Conservation (phyloP, 2,329 filamentous ascomycete genomes). For the Aureobasidium mangrovei region DNA sequence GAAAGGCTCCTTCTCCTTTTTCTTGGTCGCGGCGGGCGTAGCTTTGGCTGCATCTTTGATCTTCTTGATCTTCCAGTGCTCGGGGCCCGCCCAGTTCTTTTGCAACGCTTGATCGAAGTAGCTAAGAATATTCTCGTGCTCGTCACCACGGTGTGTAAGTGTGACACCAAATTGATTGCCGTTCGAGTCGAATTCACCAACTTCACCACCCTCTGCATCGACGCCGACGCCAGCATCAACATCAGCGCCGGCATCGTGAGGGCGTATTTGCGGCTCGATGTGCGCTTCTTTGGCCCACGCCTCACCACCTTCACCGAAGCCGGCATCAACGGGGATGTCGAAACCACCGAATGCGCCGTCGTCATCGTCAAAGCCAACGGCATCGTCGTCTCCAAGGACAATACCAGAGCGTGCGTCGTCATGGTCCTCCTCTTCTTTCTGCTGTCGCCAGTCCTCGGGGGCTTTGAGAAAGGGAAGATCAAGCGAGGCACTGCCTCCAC, state of each 20-base stretch:
- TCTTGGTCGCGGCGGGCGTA: conserved; percentile 48
- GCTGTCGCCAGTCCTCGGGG: conserved; percentile 64
- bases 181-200: conserved; percentile 48
- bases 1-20: conserved; percentile 95
- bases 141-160: conserved; percentile 57
- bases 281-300: conserved; percentile 89
- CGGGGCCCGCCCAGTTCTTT: conserved; percentile 97
- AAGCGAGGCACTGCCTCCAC: conserved; percentile 72
- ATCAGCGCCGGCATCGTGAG: conserved; percentile 52
- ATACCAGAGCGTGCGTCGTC: conserved; percentile 65
- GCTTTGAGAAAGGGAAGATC: conserved; percentile 90
- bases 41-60: conserved; percentile 68
- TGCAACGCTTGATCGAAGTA: conserved; percentile 96
- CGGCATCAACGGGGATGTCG: conserved; percentile 55
- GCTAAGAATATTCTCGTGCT: conserved; percentile 88
- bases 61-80: conserved; percentile 94
- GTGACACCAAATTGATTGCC: conserved; percentile 69
- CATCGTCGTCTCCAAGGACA: conserved; percentile 80
- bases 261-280: conserved; percentile 73
- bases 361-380: conserved; percentile 72
- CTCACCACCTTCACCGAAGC: conserved; percentile 92
- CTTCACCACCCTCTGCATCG: conserved; percentile 35
- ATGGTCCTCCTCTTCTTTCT: conserved; percentile 47
- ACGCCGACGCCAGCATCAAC: conserved; percentile 47
- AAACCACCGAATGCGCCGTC: conserved; percentile 55